Evolutionary conservation across 345 rosid genomes (phyloP), one percentile per base, ranked within the genome.

Genomic region (Gossypium mustelinum): DNA sequence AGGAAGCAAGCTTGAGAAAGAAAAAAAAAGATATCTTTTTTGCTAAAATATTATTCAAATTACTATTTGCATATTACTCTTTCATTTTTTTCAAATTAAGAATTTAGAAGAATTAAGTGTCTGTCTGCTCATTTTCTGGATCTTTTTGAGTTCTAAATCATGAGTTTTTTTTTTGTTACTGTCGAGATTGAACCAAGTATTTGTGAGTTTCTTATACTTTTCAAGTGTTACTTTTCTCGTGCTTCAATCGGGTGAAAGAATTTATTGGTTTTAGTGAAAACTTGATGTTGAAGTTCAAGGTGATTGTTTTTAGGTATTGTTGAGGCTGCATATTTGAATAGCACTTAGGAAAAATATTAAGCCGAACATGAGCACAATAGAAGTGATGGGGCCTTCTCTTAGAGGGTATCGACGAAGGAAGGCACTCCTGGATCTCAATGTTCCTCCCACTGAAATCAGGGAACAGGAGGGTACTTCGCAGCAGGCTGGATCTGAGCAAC

Each of bases 381-480:
- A 80, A 24, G 61, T 24, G 3, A 87, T 82, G 75, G 77, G 72
- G 24, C 75, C 85, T 77, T 73, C 82, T 29, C 25, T 85, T 48
- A 85, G 88, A 74, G 89, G 86, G 55, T 84, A 78, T 71, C 76
- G 90, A 59, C 81, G 90, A 63, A 89, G 87, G 88, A 90, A 82
- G 82, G 60, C 81, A 3, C 52, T 70, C 64, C 79, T 75, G 74
- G 89, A 91, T 79, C 78, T 91, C 58, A 87, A 85, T 69, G 81
- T 71, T 55, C 89, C 89, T 29, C 87, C 86, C 1, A 57, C 50
- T 80, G 96, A 89, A 81, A 78, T 17, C 72, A 84, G 90, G 78
- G 86, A 86, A 39, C 87, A 79, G n/a, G 88, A 80, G 82, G 97
- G 93, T 54, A 81, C 85, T 61, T 91, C 93, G 3, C 79, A 39